Conservation (phyloP, 2,329 filamentous ascomycete species). For the Nemania sp. region DNA sequence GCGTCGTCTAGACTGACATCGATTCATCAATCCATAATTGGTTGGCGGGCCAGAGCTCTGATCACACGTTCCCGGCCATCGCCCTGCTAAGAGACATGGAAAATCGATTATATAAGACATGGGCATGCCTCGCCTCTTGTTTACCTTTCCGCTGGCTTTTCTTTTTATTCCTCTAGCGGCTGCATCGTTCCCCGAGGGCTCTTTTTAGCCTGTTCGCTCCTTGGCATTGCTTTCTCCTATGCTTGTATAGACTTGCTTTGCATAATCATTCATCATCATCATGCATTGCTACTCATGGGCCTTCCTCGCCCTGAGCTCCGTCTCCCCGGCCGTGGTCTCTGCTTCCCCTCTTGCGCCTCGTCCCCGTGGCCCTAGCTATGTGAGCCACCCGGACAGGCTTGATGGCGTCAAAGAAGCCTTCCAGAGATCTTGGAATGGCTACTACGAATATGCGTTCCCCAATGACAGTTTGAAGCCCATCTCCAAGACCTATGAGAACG, state of each 20-base stretch:
- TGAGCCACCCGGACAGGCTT: slow-evolving; percentile 59
- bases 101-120: slow-evolving; percentile 36
- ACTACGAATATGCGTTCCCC: slow-evolving; percentile 79
- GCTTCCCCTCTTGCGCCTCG: slow-evolving; percentile 32
- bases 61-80: slow-evolving; percentile 35
- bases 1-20: slow-evolving; percentile 21
- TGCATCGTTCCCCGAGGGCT: slow-evolving; percentile 29
- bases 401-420: slow-evolving; percentile 76
- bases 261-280: slow-evolving; percentile 34
- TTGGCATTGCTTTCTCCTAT: slow-evolving; percentile 27
- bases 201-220: slow-evolving; percentile 35
- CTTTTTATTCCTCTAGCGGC: slow-evolving; percentile 31
- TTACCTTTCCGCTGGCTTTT: slow-evolving; percentile 23
- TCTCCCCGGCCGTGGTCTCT: slow-evolving; percentile 42
- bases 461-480: slow-evolving; percentile 81
- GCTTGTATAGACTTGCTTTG: slow-evolving; percentile 29
- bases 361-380: slow-evolving; percentile 41
- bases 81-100: slow-evolving; percentile 29
- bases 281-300: slow-evolving; percentile 45
- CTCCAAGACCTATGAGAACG: slow-evolving; percentile 73
- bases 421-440: slow-evolving; percentile 77
- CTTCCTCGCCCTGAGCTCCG: slow-evolving; percentile 40
- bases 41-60: slow-evolving; percentile 9
- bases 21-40: slow-evolving; percentile 19
- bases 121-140: slow-evolving; percentile 29